Evolutionary conservation across 768 basidiomycete genomes (phyloP), one percentile per base, ranked within the genome.

Genomic region (Leccinum variicolor): DNA sequence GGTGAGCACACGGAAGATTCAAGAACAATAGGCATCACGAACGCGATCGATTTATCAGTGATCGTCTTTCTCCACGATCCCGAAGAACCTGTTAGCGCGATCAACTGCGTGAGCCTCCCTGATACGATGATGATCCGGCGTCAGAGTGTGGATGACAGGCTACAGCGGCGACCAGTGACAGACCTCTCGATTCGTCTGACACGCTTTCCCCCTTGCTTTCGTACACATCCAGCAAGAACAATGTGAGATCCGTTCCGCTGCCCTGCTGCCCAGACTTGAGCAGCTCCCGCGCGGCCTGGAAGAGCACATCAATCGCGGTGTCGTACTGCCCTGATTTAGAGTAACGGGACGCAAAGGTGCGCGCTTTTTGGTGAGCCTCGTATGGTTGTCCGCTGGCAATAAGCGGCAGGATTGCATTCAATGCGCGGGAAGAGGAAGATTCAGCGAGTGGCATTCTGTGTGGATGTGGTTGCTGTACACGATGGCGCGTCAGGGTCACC

Each of bases 301-400:
- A 98, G 51, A 98, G 84, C 5, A 98, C 90, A 71, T 95, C 89
- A 73, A 94, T 90, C 17, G 97, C 95, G 14, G 87, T 87, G 67
- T 88, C 87, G 67, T 88, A 87, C 63, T 95, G 89, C 3, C 78
- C 79, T 3, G 90, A 83, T 76, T 94, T 93, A 52, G 80, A 78
- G 70, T 92, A 92, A 65, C 95, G 82, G 4, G 94, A 87, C 5
- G 93, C 93, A 62, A 96, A 97, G 17, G 95, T 98, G 26, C 96
- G 84, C 10, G 94, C 93, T 74, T 98, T 98, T 73, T 98, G 95
- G 66, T 98, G 96, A 0, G 95, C 95, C 60, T 94, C 92, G 72
- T 97, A 97, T 14, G 81, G 73, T 34, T 94, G 92, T 10, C 87
- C 83, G 10, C 79, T 77, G 6, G 81, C 72, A 52, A 94, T 87